These are phyloP conservation scores for Hortiboletus campestris DNA, from an alignment of 768 basidiomycete species.

Conservation along the genomic window DNA sequence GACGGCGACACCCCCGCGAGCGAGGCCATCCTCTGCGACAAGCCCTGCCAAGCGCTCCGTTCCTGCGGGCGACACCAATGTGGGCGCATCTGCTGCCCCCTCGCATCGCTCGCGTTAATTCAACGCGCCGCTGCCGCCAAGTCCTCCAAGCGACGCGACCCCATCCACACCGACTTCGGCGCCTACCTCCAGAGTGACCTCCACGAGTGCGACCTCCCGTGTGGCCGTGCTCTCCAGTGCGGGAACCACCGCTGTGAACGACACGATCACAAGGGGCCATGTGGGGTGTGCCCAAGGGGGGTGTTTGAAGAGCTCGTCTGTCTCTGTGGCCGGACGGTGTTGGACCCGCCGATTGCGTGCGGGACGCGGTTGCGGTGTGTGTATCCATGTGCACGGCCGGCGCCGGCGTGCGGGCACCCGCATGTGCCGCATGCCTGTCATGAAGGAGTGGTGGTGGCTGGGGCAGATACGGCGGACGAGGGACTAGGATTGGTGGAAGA, in stretches of 20 bases:
- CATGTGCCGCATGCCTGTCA: conserved; percentile 80
- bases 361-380: conserved; percentile 76
- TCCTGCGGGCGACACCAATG: conserved; percentile 89
- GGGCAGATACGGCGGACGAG: conserved; percentile 25
- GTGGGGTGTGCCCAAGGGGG: conserved; percentile 81
- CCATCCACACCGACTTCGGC: conserved; percentile 3
- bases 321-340: conserved; percentile 78
- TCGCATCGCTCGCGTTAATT: conserved; percentile 57
- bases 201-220: conserved; percentile 83
- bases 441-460: conserved; percentile 46
- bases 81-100: conserved; percentile 81
- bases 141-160: conserved; percentile 39
- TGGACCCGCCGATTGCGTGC: conserved; percentile 88
- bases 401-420: conserved; percentile 81
- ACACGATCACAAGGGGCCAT: conserved; percentile 79
- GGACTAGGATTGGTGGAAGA: conserved; percentile 10
- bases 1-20: conserved; percentile 34
- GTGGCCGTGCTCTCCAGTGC: conserved; percentile 68
- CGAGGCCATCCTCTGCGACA: conserved; percentile 79
- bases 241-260: conserved; percentile 79
- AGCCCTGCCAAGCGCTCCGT: conserved; percentile 72
- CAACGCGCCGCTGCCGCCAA: conserved; percentile 64
- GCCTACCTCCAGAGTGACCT: conserved; percentile 36
- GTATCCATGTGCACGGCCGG: conserved; percentile 73
- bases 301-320: conserved; percentile 93